Percentiles rank a stretch among this genome's conserved stretches.
Evolutionary conservation across 2,329 filamentous ascomycete species (phyloP).

Genomic region (Aspergillus niger): DNA sequence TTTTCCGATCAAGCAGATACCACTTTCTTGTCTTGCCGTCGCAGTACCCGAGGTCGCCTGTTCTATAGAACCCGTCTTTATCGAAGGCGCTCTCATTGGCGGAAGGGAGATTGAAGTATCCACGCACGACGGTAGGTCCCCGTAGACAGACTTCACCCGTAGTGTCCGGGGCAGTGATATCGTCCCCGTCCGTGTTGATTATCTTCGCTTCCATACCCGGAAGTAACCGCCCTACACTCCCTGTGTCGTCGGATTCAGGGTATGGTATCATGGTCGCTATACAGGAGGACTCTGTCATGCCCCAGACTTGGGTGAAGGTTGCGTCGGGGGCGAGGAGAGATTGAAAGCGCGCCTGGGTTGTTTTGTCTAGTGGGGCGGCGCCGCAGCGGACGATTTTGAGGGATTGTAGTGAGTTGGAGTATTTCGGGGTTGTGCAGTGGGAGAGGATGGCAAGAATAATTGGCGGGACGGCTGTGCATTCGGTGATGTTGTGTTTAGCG

Average conservation of each 20-base stretch:
- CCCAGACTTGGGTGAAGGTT: constrained; percentile 3
- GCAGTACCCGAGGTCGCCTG: constrained; percentile 73
- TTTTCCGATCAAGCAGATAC: constrained; percentile 77
- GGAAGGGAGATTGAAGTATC: constrained; percentile 70
- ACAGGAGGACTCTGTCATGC: not conserved
- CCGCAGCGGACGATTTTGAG: constrained; percentile 9
- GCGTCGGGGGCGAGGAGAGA: not conserved
- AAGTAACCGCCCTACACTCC: constrained; percentile 11
- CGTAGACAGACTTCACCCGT: constrained; percentile 64
- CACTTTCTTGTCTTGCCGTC: constrained; percentile 69
- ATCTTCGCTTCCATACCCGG: constrained; percentile 18
- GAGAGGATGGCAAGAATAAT: constrained; percentile 8
- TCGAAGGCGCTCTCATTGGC: constrained; percentile 65
- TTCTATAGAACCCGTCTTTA: constrained; percentile 74
- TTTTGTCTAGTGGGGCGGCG: constrained; percentile 12
- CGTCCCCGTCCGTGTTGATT: constrained; percentile 1
- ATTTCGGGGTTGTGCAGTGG: not conserved
- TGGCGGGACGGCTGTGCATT: constrained; percentile 11
- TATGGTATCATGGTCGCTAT: not conserved
- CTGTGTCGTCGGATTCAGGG: constrained; percentile 1
- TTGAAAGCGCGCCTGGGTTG: constrained; percentile 3
- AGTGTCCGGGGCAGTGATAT: not conserved
- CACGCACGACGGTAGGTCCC: constrained; percentile 75
- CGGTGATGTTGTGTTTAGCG: constrained; percentile 9
- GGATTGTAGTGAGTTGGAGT: not conserved